Conservation (phyloP, 805 yeast species). For the Ogataea pignaliae region DNA sequence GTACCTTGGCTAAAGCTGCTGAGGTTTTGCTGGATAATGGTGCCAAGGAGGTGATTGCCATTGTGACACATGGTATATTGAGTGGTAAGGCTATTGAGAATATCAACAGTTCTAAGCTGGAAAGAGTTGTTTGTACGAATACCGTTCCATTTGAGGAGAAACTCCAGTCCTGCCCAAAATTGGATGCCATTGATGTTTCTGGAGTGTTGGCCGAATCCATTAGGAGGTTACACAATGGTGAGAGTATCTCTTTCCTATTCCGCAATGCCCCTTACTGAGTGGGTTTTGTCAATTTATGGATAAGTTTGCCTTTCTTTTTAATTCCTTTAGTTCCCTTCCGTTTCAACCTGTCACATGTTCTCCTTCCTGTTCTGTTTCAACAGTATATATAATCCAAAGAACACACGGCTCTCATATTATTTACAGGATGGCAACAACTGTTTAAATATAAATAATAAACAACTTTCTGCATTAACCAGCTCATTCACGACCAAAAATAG, state of each 20-base stretch:
- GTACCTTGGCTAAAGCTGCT: conserved; percentile 79
- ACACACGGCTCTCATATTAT: conserved; percentile 12
- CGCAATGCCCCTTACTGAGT: conserved; percentile 49
- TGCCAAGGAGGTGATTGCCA: conserved; percentile 72
- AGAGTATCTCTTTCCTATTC: conserved; percentile 75
- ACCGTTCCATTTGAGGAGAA: conserved; percentile 75
- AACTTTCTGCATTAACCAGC: neutral
- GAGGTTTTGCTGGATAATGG: conserved; percentile 64
- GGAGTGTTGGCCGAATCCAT: conserved; percentile 77
- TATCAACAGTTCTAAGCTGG: conserved; percentile 62
- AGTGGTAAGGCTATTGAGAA: conserved; percentile 71
- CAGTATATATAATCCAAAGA: too few species aligned
- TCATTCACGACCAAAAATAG: neutral
- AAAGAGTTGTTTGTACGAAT: conserved; percentile 72
- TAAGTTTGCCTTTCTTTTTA: too few species aligned
- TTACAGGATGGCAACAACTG: neutral
- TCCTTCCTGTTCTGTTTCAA: too few species aligned
- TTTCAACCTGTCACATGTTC: too few species aligned
- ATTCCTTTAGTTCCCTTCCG: too few species aligned
- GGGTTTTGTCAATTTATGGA: too few species aligned
- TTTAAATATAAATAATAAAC: neutral
- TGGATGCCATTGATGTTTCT: conserved; percentile 67
- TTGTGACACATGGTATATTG: conserved; percentile 78
- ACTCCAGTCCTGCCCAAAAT: conserved; percentile 50
- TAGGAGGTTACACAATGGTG: conserved; percentile 84